Evolutionary conservation across 352 stramenopile genomes (phyloP), one percentile per base, ranked within the genome.

Genomic region (Stephanocyclus meneghinianus): DNA sequence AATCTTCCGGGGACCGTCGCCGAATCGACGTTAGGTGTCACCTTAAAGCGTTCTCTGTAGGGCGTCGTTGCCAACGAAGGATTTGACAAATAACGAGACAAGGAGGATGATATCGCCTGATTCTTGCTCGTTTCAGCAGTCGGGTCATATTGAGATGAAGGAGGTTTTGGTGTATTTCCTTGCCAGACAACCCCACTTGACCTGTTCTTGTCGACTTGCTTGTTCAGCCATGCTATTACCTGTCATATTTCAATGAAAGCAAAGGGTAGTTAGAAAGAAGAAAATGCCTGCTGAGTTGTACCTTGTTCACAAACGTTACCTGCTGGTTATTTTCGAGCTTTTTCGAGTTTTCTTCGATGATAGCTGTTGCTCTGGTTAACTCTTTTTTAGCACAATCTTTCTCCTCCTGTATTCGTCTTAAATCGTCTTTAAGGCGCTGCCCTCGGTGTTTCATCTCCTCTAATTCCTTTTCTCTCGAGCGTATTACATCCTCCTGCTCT

Each of bases 191-290:
- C 53, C 29, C 69, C 71, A 40, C 60, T 30, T 50, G 26, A 73
- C 11, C 37, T 45, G 32, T 75, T 76, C 37, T 61, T 80, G 35
- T 37, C 61, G 35, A 76, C 3, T 50, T 86, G 74, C 37, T 78
- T 80, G 44, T 86, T 86, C 51, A 86, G 42, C 79, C 79, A 86
- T 30, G 79, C 74, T 32, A 86, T 86, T 42, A 85, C 77, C 76
- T 81, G n/a, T 50, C 9, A n/a, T 40, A n/a, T 9, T 65, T 53
- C 7, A 44, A 26, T 26, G 21, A 26, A 26, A 26, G 21, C 21
- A 26, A 26, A 26, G 21, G 21, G 21, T 26, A 26, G 21, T 26
- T 26, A 26, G 21, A 26, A 26, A 26, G 21, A 26, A 26, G 21
- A 26, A 26, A 26, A 26, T 26, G 21, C 21, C 21, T 26, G 21